Evolutionary conservation across 495 filamentous ascomycete species (phyloP), one percentile per base, ranked within the genome.

Genomic region (Aspergillus nanangensis): DNA sequence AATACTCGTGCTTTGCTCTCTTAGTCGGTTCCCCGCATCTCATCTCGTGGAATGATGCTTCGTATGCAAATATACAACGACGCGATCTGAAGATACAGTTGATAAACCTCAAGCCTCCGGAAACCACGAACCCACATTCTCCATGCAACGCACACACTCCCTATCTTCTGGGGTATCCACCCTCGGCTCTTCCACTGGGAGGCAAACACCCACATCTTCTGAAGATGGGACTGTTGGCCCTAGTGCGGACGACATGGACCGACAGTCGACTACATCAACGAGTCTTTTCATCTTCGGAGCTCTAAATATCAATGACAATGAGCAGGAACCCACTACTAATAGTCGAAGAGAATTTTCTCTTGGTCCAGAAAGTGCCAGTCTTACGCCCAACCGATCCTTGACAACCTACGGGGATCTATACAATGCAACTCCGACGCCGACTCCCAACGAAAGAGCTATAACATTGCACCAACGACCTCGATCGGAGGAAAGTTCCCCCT

Each of bases 341-440:
- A 17, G 31, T 20, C 7, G n/a, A 13, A 18, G 25, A 17, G 21
- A 23, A 32, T 9, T 2, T 9, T 17, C 35, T 19, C 35, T 17
- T 14, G 14, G 20, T 20, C 25, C 25, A 29, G 5, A 5, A 38
- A 17, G n/a, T 9, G 36, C n/a, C 20, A 19, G 35, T 32, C 13
- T 3, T 18, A 22, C 15, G 18, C 13, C 34, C 3, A 32, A 9
- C 11, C 38, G 27, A 13, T 13, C 8, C 33, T 32, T 24, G 29
- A 14, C 46, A 31, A 47, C 49, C 32, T 43, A 47, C 44, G 27
- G 43, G 21, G 20, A 47, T 17, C 38, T 52, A n/a, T 43, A 42
- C 38, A 52, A 52, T 31, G 49, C 38, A 18, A 52, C 38, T 11
- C 49, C 49, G 5, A 41, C 29, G 21, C 44, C 49, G 32, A 21